These are phyloP conservation scores for Claviceps arundinis DNA, from an alignment of 2,329 filamentous ascomycete genomes.

Conservation along the genomic window DNA sequence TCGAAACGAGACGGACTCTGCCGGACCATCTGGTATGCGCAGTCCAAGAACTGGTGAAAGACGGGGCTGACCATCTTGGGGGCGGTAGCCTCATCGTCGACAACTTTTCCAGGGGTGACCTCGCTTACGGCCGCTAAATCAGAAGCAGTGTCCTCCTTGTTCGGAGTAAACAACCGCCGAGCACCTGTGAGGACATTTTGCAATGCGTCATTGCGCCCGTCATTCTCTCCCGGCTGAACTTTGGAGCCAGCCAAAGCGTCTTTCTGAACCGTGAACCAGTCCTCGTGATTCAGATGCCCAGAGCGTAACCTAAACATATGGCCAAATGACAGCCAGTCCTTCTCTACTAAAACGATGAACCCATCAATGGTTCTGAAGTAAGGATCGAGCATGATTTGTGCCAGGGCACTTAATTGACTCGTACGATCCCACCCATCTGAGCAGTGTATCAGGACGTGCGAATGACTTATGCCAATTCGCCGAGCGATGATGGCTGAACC, in stretches of 20 bases:
- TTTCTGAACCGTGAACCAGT: conserved; percentile 84
- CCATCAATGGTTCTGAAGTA: conserved; percentile 91
- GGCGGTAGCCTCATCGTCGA: conserved; percentile 55
- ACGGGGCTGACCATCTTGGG: conserved; percentile 90
- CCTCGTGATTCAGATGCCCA: conserved; percentile 76
- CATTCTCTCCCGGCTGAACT: conserved; percentile 48
- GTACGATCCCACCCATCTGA: conserved; percentile 98
- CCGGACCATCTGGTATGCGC: conserved; percentile 76
- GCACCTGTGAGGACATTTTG: conserved; percentile 80
- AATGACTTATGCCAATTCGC: conserved; percentile 83
- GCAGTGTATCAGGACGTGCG: conserved; percentile 91
- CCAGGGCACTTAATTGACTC: conserved; percentile 80
- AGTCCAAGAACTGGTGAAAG: conserved; percentile 95
- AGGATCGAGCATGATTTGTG: conserved; percentile 87
- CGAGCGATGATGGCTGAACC: conserved; percentile 74
- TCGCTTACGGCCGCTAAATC: conserved; percentile 44
- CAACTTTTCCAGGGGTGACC: conserved; percentile 23
- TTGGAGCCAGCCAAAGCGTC: conserved; percentile 56
- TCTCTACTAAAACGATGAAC: conserved; percentile 88
- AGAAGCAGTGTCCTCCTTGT: conserved; percentile 35
- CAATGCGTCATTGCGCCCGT: conserved; percentile 57
- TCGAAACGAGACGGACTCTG: conserved; percentile 86
- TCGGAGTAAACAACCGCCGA: conserved; percentile 76
- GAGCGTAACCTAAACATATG: conserved; percentile 95
- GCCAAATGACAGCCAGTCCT: conserved; percentile 95